Evolutionary conservation across 1,284 basidiomycete genomes (phyloP).

Genomic region (Ceratobasidium sp.): DNA sequence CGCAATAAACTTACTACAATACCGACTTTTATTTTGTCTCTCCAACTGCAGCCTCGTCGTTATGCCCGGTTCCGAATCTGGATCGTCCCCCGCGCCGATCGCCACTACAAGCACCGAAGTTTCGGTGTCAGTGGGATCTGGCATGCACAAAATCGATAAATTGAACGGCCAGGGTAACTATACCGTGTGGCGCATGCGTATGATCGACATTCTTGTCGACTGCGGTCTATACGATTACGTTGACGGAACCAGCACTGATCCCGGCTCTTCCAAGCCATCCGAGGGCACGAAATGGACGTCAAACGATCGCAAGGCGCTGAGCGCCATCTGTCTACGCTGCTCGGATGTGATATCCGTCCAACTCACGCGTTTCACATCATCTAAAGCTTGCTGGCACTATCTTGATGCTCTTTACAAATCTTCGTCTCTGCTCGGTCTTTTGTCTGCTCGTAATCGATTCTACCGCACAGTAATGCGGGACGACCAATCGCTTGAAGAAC

Average conservation of each 20-base stretch:
- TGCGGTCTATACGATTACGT: background rate
- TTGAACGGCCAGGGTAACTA: background rate
- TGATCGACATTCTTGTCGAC: background rate
- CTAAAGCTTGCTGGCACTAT: background rate
- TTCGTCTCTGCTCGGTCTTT: background rate
- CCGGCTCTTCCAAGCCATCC: background rate
- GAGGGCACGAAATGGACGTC: background rate
- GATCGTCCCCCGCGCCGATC: too few relatives aligned
- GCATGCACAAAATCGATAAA: slow-evolving; percentile 6
- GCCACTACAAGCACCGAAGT: too few relatives aligned
- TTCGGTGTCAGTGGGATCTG: background rate
- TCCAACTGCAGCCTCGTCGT: too few relatives aligned
- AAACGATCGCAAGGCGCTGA: background rate
- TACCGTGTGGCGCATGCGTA: background rate
- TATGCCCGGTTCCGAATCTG: too few relatives aligned
- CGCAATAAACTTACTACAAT: too few relatives aligned
- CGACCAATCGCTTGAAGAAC: background rate
- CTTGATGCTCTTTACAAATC: background rate
- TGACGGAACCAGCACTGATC: background rate
- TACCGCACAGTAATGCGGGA: background rate
- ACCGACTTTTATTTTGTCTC: too few relatives aligned
- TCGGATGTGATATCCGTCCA: background rate
- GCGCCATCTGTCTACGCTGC: background rate
- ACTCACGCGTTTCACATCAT: background rate
- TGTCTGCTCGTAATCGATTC: background rate